Evolutionary conservation across 2,329 filamentous ascomycete species (phyloP), one percentile per base, ranked within the genome.

Genomic region (Alternaria metachromatica): DNA sequence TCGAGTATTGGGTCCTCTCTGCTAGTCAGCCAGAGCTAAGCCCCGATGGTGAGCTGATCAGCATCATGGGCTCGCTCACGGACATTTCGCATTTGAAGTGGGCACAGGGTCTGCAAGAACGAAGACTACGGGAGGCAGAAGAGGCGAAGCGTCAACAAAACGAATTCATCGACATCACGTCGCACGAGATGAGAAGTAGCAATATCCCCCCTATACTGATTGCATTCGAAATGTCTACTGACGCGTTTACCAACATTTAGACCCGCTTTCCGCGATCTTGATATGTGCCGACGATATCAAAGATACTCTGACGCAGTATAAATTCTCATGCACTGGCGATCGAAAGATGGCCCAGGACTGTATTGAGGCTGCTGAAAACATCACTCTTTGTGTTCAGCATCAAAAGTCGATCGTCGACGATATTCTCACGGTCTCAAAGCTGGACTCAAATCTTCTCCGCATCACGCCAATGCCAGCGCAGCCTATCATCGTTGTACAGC

Each of bases 1-100:
- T 84, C 15, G 81, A 84, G 5, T 81, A 79, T 33, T 85, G 83
- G 83, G 80, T 84, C 0, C 63, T 84, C 37, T 77, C 72, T 41
- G 73, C 68, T 18, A 73, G 71, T n/a, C 68, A 71, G 30, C 72
- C 75, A 11, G 74, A 78, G 44, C 26, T 78, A 15, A 71, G 66
- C 4, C 57, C 67, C 1, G 65, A 74, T 20, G 74, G 76, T 12
- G 61, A 74, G 25, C 49, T 79, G 1, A 55, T 72, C 20, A 73
- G 70, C 13, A 67, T 79, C 20, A 77, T 78, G 70, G 76, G 75
- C 9, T 73, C 69, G 8, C 70, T 77, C 2, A 70, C 73, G 8
- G 75, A 79, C 41, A 77, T 79, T n/a, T 76, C 74, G 7, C 72
- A 76, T 41, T 62, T 75, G n/a, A 77, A 77, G 58, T 78, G 75